phyloP scores from a whole-genome alignment of 768 basidiomycete genomes.

The Mycena filopes region DNA sequence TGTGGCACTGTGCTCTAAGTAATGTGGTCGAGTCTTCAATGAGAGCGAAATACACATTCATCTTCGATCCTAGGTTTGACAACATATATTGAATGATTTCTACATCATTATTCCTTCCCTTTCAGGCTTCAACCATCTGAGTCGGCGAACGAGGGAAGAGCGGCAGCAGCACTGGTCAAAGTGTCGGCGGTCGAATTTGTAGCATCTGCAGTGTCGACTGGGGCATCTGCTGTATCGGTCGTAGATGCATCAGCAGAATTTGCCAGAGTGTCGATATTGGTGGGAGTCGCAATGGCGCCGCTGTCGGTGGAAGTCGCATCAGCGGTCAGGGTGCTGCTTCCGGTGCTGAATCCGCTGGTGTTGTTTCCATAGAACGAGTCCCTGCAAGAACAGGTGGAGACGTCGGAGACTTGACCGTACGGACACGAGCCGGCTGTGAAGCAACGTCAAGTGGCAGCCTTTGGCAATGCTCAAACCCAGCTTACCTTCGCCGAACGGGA shows the following conservation, averaged over 20 bases:
- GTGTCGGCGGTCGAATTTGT: neutral
- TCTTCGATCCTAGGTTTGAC: too few species aligned
- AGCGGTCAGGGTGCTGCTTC: neutral
- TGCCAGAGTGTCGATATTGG: constrained; percentile 2
- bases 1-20: too few species aligned
- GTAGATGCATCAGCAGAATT: too few species aligned
- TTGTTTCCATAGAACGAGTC: constrained; percentile 17
- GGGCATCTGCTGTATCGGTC: constrained; percentile 14
- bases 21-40: too few species aligned
- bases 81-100: neutral
- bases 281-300: constrained; percentile 14
- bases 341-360: neutral
- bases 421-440: constrained; percentile 57
- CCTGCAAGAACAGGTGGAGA: constrained; percentile 52
- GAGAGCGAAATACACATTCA: too few species aligned
- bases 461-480: constrained; percentile 1
- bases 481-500: constrained; percentile 58
- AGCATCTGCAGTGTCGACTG: constrained; percentile 25
- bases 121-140: neutral
- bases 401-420: constrained; percentile 52
- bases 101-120: neutral
- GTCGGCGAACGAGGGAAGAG: neutral
- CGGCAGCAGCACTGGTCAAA: neutral
- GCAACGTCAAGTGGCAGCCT: neutral
- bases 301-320: constrained; percentile 26